Evolutionary conservation across 306 rosid genomes (phyloP).

Genomic region (Cucumis cinereus): DNA sequence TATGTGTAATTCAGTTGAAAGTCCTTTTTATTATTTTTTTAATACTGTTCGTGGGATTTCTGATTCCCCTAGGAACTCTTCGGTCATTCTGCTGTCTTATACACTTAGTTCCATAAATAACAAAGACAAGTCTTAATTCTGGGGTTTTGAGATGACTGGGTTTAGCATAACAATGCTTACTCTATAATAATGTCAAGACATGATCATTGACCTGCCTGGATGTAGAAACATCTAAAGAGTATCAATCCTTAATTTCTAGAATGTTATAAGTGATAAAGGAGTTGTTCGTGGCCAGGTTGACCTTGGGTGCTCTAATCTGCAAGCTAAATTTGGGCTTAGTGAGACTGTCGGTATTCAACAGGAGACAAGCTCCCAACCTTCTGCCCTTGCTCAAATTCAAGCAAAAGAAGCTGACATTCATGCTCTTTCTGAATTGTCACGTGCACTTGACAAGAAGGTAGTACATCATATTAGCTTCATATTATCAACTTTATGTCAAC

Average conservation of each 20-base stretch:
- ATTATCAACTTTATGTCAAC: constrained; percentile 3
- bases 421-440: constrained; percentile 64
- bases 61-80: neutral
- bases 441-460: constrained; percentile 89
- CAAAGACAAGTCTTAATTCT: neutral
- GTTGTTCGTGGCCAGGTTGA: constrained; percentile 22
- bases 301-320: constrained; percentile 28
- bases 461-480: constrained; percentile 1
- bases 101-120: neutral
- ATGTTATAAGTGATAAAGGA: neutral
- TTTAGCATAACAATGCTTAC: neutral
- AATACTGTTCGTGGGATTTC: neutral
- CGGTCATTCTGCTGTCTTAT: neutral
- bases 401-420: constrained; percentile 67
- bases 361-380: constrained; percentile 37
- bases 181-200: neutral
- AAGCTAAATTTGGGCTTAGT: constrained; percentile 28
- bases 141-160: neutral
- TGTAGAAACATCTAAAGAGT: neutral
- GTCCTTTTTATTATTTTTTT: neutral
- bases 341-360: constrained; percentile 32
- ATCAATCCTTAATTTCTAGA: neutral
- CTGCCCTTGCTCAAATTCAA: constrained; percentile 35
- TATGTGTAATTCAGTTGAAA: neutral
- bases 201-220: neutral